Base-by-base conservation (phyloP, 1,284 basidiomycete genomes). In the Ustilago shanxiensis region DNA sequence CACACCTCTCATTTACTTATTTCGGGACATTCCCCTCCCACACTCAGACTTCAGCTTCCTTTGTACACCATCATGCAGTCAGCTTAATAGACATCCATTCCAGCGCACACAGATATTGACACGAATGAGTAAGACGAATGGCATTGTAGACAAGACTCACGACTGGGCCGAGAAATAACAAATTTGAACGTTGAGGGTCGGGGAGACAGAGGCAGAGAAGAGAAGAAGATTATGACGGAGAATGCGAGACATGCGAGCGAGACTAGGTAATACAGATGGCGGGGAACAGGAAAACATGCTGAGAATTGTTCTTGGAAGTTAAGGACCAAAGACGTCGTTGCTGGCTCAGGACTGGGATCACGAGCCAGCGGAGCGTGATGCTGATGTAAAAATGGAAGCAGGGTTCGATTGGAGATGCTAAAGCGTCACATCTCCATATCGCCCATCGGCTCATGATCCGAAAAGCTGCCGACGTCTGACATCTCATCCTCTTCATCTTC, bases 391-490 rank as follows among this genome's bases (percentile, higher is more conserved):
- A 24, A 49, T 11, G 26, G 47, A 49, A 26, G 47, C 26, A 49
- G 14, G 14, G 47, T 49, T 24, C 47, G 2, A 41, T 13, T 10
- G 1, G 53, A 55, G 22, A 20, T 45, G 53, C 20, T 20, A 29
- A 35, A 33, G n/a, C 1, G 10, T 68, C 57, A 83, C 59, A 81
- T 69, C 56, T 80, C 75, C 75, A 81, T 82, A 29, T 78, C 74
- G 10, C 74, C 76, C 61, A 60, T 73, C 8, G 71, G 64, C 44
- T 73, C 73, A 37, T 79, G 73, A 31, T 80, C 81, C 28, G 69
- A 76, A n/a, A 83, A 79, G 60, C 81, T 83, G 18, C 83, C 84
- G 0, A 83, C 78, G 22, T 84, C 83, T 55, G 81, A 83, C 79
- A 85, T 83, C 45, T 82, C 82, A 31, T 80, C 79, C 18, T 82